Conservation (phyloP, 169 alveolate genomes). For the Eimeria tenella region DNA sequence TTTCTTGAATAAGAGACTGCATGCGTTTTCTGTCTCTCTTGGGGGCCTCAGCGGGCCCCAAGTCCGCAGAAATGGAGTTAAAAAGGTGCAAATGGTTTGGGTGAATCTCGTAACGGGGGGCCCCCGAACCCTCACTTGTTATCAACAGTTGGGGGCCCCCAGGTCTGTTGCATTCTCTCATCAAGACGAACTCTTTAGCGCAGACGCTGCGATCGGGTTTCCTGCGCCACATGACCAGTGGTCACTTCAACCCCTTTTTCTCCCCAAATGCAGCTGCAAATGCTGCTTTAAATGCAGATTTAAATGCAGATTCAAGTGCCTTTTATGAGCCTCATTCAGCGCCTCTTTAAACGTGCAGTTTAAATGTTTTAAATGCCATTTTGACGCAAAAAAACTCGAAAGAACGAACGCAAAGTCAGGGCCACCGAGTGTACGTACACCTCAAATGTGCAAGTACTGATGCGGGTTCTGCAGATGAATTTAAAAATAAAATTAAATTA, state of each 20-base stretch:
- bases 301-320: too few relatives aligned
- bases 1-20: slow-evolving; percentile 5
- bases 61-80: slow-evolving; percentile 32
- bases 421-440: neutral
- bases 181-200: slow-evolving; percentile 61
- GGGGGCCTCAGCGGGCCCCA: slow-evolving; percentile 75
- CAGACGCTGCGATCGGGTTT: slow-evolving; percentile 47
- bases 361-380: too few relatives aligned
- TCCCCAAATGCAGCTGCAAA: too few relatives aligned
- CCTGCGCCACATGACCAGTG: slow-evolving; percentile 8
- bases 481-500: too few relatives aligned
- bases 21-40: neutral
- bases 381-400: neutral
- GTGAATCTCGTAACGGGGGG: slow-evolving; percentile 35
- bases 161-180: slow-evolving; percentile 74
- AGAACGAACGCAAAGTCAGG: neutral
- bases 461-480: neutral
- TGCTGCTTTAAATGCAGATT: too few relatives aligned
- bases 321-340: too few relatives aligned
- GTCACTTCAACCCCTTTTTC: too few relatives aligned
- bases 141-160: slow-evolving; percentile 53
- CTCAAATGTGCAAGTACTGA: too few relatives aligned
- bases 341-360: too few relatives aligned
- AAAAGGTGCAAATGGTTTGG: slow-evolving; percentile 6
- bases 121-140: neutral